Base-by-base conservation (phyloP, 78 protist species). In the Pigoraptor vietnamica region DNA sequence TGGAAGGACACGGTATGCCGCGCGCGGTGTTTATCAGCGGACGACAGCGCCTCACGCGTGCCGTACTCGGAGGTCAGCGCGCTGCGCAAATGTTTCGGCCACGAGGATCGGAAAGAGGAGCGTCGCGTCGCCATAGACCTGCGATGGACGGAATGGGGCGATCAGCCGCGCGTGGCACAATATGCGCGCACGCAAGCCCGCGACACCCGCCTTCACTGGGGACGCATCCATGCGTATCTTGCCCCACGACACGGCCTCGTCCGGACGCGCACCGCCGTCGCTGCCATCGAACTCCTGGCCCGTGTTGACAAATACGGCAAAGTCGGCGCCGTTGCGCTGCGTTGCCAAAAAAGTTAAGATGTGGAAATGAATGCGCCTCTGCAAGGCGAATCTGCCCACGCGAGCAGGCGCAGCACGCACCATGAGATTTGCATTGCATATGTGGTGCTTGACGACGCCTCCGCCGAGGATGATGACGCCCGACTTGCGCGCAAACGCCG, bases 181-280 rank as follows among this genome's bases (percentile, higher is more conserved):
- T 90, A 35, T 95, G 81, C 23, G 96, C 56, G 6, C 96, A 94
- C 67, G 67, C 67, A 48, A 33, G 93, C 98, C 33, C 93, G 93
- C 37, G 94, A 95, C 34, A 14, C 67, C 14, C 67, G 94, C 88
- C 92, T 94, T 91, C 39, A 99, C 99, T 0, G 99, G 96, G 38
- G 87, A 37, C 1, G 99, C 98, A n/a, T 39, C 94, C 0, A 90
- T 14, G 33, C 92, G 56, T 38, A 99, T 98, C 94, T 99, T 99
- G 23, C 99, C 99, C 99, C 99, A 99, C 0, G 99, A 95, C 29
- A 97, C 94, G 1, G 99, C 99, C 90, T 99, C 99, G 90, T 99
- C 99, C 0, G 99, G 99, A 23, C 96, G 87, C 0, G 99, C 99
- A 33, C 99, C 99, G 35, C 99, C 99, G 92, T 98, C 99, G 48